Base-by-base conservation (phyloP, 305 asterid species). In the Rubia occidens region DNA sequence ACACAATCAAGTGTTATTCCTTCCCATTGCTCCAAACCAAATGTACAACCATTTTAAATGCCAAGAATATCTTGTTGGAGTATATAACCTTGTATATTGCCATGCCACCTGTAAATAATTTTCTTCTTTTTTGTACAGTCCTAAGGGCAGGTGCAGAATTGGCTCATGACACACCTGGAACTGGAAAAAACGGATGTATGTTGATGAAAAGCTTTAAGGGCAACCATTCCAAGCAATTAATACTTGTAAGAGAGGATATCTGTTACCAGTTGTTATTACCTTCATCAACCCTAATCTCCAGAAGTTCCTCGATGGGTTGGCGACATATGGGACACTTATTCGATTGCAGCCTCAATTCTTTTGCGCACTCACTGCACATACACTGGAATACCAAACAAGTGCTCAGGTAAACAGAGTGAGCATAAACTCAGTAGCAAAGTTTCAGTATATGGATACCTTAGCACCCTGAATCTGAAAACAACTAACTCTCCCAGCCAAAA, bases 321-420 rank as follows among this genome's bases (percentile, higher is more conserved):
- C 96, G 87, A 70, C 97, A 90, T 65, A 90, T 89, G 5, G 97
- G 96, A 71, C 96, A 88, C 77, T 87, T 90, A 15, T 90, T 82
- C 60, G 97, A 83, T 72, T 87, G 97, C 76, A 84, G 80, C 85
- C 97, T 90, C 85, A 90, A 71, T 75, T 82, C 89, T 73, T 90
- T 87, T 44, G 97, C 97, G 40, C 97, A 90, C 45, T 80, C 95
- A 10, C 95, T 73, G 79, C 97, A 90, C 90, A 88, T 75, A 64
- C 95, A 90, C 95, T 90, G 84, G 74, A 82, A 74, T 74, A 35
- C 68, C 81, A 68, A 65, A 72, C 53, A 55, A 47, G 54, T 13
- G 32, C 59, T 39, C 15, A 9, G 56, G 17, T 51, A 66, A 54
- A 61, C 67, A 15, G 10, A 8, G 61, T 18, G 32, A 56, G 3